These are phyloP conservation scores for Hymenoscyphus infarciens DNA, from an alignment of 2,329 filamentous ascomycete species.

Conservation along the genomic window DNA sequence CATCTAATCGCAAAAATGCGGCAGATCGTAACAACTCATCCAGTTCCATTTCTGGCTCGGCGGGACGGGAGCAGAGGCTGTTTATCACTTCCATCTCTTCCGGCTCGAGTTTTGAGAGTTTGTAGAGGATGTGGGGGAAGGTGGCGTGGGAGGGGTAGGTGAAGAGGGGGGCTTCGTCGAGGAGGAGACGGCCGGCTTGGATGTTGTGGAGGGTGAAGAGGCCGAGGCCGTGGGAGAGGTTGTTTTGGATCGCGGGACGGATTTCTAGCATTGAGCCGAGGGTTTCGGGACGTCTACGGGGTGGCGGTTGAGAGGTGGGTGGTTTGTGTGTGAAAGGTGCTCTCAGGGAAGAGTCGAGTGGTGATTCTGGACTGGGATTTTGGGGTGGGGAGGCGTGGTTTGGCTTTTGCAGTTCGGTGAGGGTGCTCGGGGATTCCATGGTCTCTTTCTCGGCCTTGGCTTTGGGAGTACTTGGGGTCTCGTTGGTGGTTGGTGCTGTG, in stretches of 20 bases:
- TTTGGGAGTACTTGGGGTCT: background rate
- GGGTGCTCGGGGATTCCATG: background rate
- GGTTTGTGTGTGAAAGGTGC: background rate
- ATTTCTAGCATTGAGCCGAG: background rate
- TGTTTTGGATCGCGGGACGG: background rate
- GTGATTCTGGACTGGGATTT: background rate
- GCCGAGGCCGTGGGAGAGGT: background rate
- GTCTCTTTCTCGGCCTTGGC: background rate
- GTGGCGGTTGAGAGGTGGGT: background rate
- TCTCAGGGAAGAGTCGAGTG: background rate
- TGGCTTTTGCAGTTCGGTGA: background rate
- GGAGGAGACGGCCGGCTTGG: background rate
- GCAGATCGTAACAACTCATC: no score
- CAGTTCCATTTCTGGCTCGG: no score
- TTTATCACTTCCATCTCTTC: no score
- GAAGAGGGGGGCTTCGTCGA: background rate
- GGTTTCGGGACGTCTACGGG: background rate
- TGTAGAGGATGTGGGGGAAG: background rate
- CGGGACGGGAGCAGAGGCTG: no score
- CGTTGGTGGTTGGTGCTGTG: background rate
- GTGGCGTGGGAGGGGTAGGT: background rate
- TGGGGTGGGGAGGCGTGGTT: background rate
- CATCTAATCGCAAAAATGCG: background rate
- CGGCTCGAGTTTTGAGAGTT: no score
- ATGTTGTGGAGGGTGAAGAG: background rate